phyloP scores from a whole-genome alignment of 805 yeast species.

The Kazachstania africana region DNA sequence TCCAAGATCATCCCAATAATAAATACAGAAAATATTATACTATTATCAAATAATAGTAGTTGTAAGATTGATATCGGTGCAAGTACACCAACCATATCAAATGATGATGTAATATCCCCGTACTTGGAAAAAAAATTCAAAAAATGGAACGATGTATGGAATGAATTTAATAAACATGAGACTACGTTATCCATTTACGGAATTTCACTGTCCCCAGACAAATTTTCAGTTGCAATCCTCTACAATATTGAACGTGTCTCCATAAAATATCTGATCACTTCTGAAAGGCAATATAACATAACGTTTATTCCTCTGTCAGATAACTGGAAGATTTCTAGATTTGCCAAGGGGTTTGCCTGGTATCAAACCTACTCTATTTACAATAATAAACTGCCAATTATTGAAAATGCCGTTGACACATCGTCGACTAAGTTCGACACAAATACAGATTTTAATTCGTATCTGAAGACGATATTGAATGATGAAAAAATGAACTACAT shows the following conservation, averaged over 20 bases:
- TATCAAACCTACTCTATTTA: slow-evolving; percentile 24
- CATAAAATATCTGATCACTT: slow-evolving; percentile 19
- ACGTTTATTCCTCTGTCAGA: slow-evolving; percentile 19
- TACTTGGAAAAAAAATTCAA: slow-evolving; percentile 18
- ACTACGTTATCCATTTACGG: slow-evolving; percentile 20
- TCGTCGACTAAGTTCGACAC: slow-evolving; percentile 4
- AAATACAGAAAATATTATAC: slow-evolving; percentile 5
- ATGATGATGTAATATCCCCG: slow-evolving; percentile 16
- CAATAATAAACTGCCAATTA: slow-evolving; percentile 11
- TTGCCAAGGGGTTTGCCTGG: slow-evolving; percentile 24
- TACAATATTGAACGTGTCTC: slow-evolving; percentile 20
- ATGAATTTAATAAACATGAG: slow-evolving; percentile 20
- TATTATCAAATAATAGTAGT: slow-evolving; percentile 14
- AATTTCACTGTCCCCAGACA: slow-evolving; percentile 19
- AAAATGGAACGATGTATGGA: slow-evolving; percentile 18
- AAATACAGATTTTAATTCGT: slow-evolving; percentile 10
- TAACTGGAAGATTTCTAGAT: slow-evolving; percentile 17
- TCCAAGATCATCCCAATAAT: slow-evolving; percentile 13
- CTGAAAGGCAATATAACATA: slow-evolving; percentile 17
- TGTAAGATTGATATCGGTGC: slow-evolving; percentile 8
- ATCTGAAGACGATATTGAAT: slow-evolving; percentile 10
- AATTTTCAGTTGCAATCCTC: slow-evolving; percentile 18
- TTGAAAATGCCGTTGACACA: not conserved
- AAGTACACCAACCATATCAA: slow-evolving; percentile 4
- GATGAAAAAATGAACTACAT: slow-evolving; percentile 10